Evolutionary conservation across 495 filamentous ascomycete species (phyloP).

Genomic region (Xylaria nigripes): DNA sequence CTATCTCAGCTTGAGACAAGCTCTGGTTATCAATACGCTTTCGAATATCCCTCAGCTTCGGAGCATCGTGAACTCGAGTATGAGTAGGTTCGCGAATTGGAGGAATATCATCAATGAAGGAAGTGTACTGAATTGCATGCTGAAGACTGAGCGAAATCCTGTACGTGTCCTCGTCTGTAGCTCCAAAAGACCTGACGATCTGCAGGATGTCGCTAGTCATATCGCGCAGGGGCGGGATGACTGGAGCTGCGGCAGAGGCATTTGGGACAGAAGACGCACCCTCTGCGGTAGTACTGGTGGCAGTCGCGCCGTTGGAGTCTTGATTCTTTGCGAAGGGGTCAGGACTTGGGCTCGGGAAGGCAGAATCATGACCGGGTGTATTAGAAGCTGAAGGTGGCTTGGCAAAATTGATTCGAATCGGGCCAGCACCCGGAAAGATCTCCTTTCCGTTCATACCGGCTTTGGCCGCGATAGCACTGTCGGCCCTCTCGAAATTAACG

Average conservation of each 20-base stretch:
- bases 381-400: constrained; percentile 85
- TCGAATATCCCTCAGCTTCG: constrained; percentile 88
- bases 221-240: constrained; percentile 63
- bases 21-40: constrained; percentile 95
- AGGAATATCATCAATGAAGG: constrained; percentile 78
- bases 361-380: constrained; percentile 74
- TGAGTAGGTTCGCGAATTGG: constrained; percentile 81
- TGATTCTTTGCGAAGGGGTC: constrained; percentile 62
- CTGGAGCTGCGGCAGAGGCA: constrained; percentile 44
- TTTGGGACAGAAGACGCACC: constrained; percentile 25
- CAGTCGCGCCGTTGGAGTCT: constrained; percentile 33
- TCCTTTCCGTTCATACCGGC: constrained; percentile 87
- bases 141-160: constrained; percentile 69
- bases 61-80: constrained; percentile 86
- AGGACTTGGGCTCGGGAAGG: constrained; percentile 88
- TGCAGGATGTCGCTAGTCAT: constrained; percentile 73
- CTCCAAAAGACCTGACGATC: constrained; percentile 86
- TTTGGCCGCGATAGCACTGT: constrained; percentile 84
- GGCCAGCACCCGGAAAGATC: constrained; percentile 94
- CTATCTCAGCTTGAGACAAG: constrained; percentile 77
- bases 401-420: constrained; percentile 91
- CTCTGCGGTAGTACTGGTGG: constrained; percentile 37
- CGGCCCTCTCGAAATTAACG: constrained; percentile 87
- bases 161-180: constrained; percentile 66
- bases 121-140: constrained; percentile 61